Conservation (phyloP, 805 yeast species). For the Candida nitratophila region DNA sequence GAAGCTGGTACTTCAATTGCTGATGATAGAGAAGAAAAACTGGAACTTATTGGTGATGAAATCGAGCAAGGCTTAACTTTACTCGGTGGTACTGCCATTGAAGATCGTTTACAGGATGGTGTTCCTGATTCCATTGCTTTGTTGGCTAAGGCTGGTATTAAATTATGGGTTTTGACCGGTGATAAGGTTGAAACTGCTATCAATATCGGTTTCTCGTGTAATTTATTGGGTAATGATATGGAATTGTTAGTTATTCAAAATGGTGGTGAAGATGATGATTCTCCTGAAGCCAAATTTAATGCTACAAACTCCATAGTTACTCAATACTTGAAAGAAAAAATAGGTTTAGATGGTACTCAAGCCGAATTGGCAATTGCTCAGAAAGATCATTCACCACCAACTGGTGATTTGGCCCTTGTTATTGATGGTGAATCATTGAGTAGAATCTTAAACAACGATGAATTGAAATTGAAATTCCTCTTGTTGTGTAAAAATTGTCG, state of each 20-base stretch:
- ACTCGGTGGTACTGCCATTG: constrained; percentile 83
- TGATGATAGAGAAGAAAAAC: constrained; percentile 55
- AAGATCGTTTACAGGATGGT: constrained; percentile 79
- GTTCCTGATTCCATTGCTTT: constrained; percentile 75
- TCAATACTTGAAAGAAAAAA: constrained; percentile 47
- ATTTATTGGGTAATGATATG: constrained; percentile 69
- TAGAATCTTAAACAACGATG: constrained; percentile 38
- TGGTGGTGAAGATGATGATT: constrained; percentile 44
- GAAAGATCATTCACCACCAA: constrained; percentile 59
- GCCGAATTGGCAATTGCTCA: constrained; percentile 52
- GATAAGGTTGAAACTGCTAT: constrained; percentile 88
- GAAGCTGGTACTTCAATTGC: constrained; percentile 59
- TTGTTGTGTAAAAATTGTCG: constrained; percentile 72
- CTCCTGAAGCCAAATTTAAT: constrained; percentile 23
- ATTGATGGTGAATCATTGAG: constrained; percentile 75
- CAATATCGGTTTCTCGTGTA: constrained; percentile 82
- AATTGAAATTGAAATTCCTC: constrained; percentile 48
- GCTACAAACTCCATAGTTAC: constrained; percentile 31
- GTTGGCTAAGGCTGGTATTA: constrained; percentile 70
- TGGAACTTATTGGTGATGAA: constrained; percentile 70
- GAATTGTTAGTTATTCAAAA: constrained; percentile 60
- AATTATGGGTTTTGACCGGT: constrained; percentile 82
- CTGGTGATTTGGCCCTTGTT: constrained; percentile 59
- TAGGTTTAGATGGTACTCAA: constrained; percentile 50
- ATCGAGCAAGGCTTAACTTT: constrained; percentile 60